Evolutionary conservation across 1,284 basidiomycete genomes (phyloP).

Genomic region (Somion occarium): DNA sequence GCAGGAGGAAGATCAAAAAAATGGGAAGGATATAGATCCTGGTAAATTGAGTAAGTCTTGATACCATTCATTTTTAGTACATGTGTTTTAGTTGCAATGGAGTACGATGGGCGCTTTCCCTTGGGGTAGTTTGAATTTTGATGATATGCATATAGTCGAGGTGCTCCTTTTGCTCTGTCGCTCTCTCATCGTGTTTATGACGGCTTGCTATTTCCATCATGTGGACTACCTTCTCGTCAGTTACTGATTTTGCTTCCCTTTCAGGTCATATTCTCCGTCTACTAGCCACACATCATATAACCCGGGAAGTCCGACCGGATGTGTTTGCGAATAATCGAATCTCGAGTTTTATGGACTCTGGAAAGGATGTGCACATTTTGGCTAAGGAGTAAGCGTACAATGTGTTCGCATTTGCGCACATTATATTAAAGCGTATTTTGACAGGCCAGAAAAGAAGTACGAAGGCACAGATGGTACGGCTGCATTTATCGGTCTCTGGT

Average conservation of each 20-base stretch:
- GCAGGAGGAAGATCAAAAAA: background rate
- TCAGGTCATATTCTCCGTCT: slow-evolving; percentile 62
- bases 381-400: slow-evolving; percentile 21
- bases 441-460: slow-evolving; percentile 55
- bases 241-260: background rate
- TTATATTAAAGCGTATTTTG: background rate
- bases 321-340: slow-evolving; percentile 66
- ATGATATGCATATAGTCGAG: too few species aligned
- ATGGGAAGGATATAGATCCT: slow-evolving; percentile 30
- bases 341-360: slow-evolving; percentile 61
- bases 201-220: too few species aligned
- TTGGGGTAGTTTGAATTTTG: too few species aligned
- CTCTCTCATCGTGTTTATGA: too few species aligned
- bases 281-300: slow-evolving; percentile 67
- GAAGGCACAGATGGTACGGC: slow-evolving; percentile 55
- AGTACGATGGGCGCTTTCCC: too few species aligned
- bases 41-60: slow-evolving; percentile 43
- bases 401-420: background rate
- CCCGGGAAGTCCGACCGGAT: slow-evolving; percentile 58
- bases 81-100: too few species aligned
- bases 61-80: too few species aligned
- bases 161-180: too few species aligned
- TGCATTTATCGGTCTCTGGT: slow-evolving; percentile 66
- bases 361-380: slow-evolving; percentile 40
- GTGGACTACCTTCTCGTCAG: background rate